A percentile compares a stretch with the other conserved stretches of the same genome.
Evolutionary conservation across 345 rosid species (phyloP).

Genomic region (Sisymbrium irio): DNA sequence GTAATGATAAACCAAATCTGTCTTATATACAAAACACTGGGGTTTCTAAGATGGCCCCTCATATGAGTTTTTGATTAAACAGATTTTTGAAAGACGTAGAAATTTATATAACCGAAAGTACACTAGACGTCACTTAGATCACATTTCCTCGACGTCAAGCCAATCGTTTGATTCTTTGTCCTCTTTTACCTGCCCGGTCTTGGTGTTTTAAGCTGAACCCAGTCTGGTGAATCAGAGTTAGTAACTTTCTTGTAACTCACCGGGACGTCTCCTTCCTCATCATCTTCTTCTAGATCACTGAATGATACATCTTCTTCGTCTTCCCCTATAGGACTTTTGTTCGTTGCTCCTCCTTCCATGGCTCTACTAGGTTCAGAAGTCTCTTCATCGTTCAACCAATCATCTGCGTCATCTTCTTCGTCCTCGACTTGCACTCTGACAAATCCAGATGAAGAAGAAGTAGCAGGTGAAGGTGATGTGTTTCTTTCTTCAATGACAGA

Average conservation of each 20-base stretch:
- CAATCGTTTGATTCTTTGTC: slow-evolving; percentile 10
- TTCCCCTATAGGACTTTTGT: slow-evolving; percentile 38
- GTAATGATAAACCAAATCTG: background rate
- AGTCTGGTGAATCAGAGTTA: slow-evolving; percentile 5
- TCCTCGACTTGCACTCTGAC: slow-evolving; percentile 33
- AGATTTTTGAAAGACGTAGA: slow-evolving; percentile 1
- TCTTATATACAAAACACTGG: background rate
- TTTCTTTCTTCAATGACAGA: slow-evolving; percentile 45
- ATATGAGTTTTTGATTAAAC: background rate
- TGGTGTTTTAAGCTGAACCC: slow-evolving; percentile 1
- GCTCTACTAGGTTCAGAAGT: slow-evolving; percentile 45
- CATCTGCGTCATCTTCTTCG: slow-evolving; percentile 63
- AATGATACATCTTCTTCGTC: slow-evolving; percentile 83
- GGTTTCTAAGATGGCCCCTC: background rate
- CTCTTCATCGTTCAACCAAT: slow-evolving; percentile 82
- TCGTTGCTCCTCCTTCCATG: slow-evolving; percentile 24
- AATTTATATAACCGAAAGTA: background rate
- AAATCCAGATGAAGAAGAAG: slow-evolving; percentile 30
- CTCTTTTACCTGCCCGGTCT: slow-evolving; percentile 3
- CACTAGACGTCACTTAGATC: background rate
- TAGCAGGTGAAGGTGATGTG: background rate
- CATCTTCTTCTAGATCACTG: slow-evolving; percentile 87
- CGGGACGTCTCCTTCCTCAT: slow-evolving; percentile 33
- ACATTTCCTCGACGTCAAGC: slow-evolving; percentile 20
- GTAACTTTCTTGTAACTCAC: slow-evolving; percentile 41